A percentile compares a stretch with the other conserved stretches of the same genome.
These are phyloP conservation scores for Stephania yunnanensis DNA, from an alignment of 164 flowering plant species.

Conservation along the genomic window DNA sequence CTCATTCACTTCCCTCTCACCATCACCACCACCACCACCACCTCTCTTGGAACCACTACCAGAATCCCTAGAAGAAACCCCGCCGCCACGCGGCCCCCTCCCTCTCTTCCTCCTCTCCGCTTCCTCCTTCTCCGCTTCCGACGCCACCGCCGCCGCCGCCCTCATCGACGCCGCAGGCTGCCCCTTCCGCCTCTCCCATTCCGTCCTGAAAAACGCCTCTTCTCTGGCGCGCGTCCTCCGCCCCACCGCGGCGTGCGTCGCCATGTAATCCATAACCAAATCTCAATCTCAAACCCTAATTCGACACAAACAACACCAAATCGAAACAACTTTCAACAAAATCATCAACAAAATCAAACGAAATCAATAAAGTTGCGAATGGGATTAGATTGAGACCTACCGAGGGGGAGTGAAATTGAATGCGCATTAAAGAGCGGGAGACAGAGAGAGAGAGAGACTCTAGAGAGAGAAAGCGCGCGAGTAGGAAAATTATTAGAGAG, in stretches of 20 bases:
- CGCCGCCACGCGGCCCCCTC: background rate
- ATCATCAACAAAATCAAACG: background rate
- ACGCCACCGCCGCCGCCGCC: background rate
- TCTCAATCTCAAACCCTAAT: background rate
- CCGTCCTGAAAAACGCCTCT: background rate
- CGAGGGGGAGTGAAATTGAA: no score
- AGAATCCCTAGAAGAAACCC: background rate
- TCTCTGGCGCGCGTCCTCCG: conserved; percentile 11
- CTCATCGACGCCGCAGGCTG: background rate
- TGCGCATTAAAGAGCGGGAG: background rate
- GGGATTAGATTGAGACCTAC: no score
- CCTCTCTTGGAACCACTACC: background rate
- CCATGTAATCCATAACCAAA: conserved; percentile 6
- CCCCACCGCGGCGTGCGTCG: background rate
- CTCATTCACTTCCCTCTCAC: background rate
- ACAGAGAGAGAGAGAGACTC: background rate
- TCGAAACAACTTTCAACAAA: background rate
- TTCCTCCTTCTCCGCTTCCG: background rate
- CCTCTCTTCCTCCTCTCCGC: background rate
- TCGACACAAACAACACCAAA: background rate
- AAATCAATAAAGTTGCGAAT: background rate
- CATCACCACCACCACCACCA: no score
- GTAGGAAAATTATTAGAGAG: background rate
- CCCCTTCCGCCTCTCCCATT: background rate
- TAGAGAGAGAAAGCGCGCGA: background rate